A percentile compares a stretch with the other conserved stretches of the same genome.
Evolutionary conservation across 257 asterid species (phyloP).

Genomic region (Eustoma russellianum): DNA sequence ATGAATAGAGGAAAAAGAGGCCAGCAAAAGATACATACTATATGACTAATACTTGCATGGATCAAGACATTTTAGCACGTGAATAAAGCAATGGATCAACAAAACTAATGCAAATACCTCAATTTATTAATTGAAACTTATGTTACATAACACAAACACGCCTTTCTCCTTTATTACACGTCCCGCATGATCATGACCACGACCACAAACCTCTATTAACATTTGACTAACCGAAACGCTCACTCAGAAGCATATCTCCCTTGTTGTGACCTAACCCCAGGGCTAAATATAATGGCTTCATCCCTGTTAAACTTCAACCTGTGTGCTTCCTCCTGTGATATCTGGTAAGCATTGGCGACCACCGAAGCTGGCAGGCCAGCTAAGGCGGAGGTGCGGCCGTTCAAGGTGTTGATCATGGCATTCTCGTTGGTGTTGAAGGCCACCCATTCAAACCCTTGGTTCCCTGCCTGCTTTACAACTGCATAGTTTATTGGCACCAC

Average conservation of each 20-base stretch:
- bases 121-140: too few relatives aligned
- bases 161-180: too few relatives aligned
- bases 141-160: not conserved
- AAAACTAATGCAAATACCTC: too few relatives aligned
- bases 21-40: too few relatives aligned
- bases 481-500: slow-evolving; percentile 66
- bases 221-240: not conserved
- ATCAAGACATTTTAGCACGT: too few relatives aligned
- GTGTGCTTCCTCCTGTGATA: slow-evolving; percentile 46
- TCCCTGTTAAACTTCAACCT: slow-evolving; percentile 41
- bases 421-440: slow-evolving; percentile 59
- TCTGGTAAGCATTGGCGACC: slow-evolving; percentile 33
- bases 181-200: not conserved
- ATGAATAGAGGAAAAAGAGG: too few relatives aligned
- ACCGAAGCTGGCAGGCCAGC: slow-evolving; percentile 49
- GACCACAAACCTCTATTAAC: not conserved
- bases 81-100: too few relatives aligned
- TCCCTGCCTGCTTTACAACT: slow-evolving; percentile 48
- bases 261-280: slow-evolving; percentile 11
- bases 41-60: too few relatives aligned
- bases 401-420: slow-evolving; percentile 57
- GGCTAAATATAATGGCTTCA: slow-evolving; percentile 38
- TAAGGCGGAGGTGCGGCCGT: slow-evolving; percentile 60
- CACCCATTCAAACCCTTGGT: slow-evolving; percentile 56
- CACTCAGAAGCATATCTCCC: slow-evolving; percentile 21